Conservation (phyloP, 164 flowering plant genomes). For the Sextonia rubra region DNA sequence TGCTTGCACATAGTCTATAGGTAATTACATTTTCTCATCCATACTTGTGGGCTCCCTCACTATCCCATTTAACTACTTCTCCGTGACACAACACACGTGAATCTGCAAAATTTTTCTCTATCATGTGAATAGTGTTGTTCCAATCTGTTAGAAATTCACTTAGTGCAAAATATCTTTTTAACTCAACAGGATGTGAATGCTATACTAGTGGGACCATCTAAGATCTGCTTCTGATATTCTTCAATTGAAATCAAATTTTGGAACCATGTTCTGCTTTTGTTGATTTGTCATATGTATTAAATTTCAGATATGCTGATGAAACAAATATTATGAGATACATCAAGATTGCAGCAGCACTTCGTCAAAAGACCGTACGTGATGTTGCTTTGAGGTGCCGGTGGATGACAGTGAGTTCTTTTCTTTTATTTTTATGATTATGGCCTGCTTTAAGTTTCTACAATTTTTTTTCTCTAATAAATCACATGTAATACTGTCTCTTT, state of each 20-base stretch:
- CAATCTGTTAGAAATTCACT: neutral
- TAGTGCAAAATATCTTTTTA: neutral
- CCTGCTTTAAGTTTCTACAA: neutral
- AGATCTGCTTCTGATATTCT: neutral
- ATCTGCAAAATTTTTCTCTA: no score
- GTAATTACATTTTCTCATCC: neutral
- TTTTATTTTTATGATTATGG: neutral
- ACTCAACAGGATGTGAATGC: no score
- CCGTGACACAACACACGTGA: neutral
- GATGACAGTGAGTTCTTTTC: conserved; percentile 62
- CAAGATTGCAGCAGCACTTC: conserved; percentile 77
- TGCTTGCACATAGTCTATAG: neutral
- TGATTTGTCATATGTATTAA: conserved; percentile 10
- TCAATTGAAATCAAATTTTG: neutral
- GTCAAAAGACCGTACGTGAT: conserved; percentile 89
- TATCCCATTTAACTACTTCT: neutral
- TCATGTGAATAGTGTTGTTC: neutral
- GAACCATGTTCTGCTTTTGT: neutral
- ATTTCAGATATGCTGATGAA: conserved; percentile 58
- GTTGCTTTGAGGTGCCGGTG: conserved; percentile 95
- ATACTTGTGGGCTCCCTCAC: neutral
- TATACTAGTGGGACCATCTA: neutral
- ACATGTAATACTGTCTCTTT: neutral
- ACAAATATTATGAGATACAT: conserved; percentile 76
- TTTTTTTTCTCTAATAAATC: neutral